Base-by-base conservation (phyloP, 306 rosid species). In the Trifolium fragiferum region DNA sequence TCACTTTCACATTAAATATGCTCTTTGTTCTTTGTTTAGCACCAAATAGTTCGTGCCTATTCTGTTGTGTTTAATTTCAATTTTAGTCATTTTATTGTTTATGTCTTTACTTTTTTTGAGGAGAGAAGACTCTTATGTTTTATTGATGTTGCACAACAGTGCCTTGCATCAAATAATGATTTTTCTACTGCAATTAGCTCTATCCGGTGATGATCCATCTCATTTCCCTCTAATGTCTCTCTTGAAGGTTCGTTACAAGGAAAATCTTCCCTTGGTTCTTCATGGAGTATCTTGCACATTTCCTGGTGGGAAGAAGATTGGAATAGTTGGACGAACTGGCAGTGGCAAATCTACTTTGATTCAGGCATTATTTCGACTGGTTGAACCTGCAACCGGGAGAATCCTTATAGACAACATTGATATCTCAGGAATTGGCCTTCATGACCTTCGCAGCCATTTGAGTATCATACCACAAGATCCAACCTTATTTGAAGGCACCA, bases 401-500 rank as follows among this genome's bases (percentile, higher is more conserved):
- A 93, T 93, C 73, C 72, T 91, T 49, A 93, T 91, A 76, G 97
- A 91, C 88, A 88, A 85, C 75, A 76, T 88, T 19, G 83, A 93
- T 85, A 93, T 93, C 72, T 88, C 92, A 14, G 76, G 74, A 2
- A 80, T 91, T 73, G 97, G 98, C 33, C 97, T 93, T 78, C 98
- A 91, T 78, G 98, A 91, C 76, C 98, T 93, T 59, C 83, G 98
- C 41, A 91, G 89, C 77, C 91, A 88, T 78, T 89, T 93, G 18
- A 86, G 98, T 78, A 93, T 93, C 85, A 93, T 93, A 74, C 98
- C 97, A 32, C 98, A 93, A 81, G 98, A 93, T 85, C 98, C 98
- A 43, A 89, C 90, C 74, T 88, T 93, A 78, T 93, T 93, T 79
- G 98, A 93, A 88, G 98, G 98, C 64, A 93, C 98, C 51, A 83